Conservation (phyloP, 805 yeast genomes). For the Ogataea paradorogensis region DNA sequence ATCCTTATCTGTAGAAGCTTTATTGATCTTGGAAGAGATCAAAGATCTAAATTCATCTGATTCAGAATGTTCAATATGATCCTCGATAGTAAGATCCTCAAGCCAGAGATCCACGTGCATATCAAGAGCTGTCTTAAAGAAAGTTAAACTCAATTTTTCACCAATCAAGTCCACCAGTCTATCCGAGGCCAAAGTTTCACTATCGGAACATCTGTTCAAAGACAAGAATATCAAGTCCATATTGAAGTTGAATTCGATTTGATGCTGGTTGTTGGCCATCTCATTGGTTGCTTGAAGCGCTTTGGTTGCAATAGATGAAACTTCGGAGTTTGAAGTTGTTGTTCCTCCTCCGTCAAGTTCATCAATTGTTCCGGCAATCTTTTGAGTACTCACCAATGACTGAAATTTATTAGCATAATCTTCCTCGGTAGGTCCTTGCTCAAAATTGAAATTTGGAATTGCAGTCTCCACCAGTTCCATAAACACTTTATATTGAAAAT, state of each 20-base stretch:
- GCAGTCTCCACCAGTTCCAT: constrained; percentile 72
- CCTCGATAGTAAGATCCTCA: constrained; percentile 67
- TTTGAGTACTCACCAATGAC: constrained; percentile 27
- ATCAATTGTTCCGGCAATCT: constrained; percentile 8
- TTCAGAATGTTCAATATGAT: constrained; percentile 63
- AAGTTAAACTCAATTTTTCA: constrained; percentile 57
- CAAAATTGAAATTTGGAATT: constrained; percentile 50
- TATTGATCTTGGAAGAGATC: constrained; percentile 58
- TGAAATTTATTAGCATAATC: constrained; percentile 13
- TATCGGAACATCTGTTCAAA: constrained; percentile 64
- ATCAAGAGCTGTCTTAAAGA: constrained; percentile 54
- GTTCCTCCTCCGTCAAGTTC: constrained; percentile 18
- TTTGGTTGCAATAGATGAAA: constrained; percentile 9
- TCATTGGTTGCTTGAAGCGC: constrained; percentile 3
- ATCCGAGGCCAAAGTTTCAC: constrained; percentile 56
- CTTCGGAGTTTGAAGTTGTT: constrained; percentile 14
- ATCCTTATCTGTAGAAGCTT: constrained; percentile 39
- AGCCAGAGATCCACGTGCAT: constrained; percentile 66
- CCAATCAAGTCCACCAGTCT: constrained; percentile 73
- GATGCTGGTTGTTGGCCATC: constrained; percentile 45
- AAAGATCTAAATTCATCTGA: constrained; percentile 64
- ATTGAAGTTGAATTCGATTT: constrained; percentile 68
- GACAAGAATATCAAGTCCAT: constrained; percentile 63
- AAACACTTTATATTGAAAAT: constrained; percentile 84
- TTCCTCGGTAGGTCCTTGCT: constrained; percentile 11